Conservation (phyloP, 176 grass and related monocot species). For the Microstegium vimineum region DNA sequence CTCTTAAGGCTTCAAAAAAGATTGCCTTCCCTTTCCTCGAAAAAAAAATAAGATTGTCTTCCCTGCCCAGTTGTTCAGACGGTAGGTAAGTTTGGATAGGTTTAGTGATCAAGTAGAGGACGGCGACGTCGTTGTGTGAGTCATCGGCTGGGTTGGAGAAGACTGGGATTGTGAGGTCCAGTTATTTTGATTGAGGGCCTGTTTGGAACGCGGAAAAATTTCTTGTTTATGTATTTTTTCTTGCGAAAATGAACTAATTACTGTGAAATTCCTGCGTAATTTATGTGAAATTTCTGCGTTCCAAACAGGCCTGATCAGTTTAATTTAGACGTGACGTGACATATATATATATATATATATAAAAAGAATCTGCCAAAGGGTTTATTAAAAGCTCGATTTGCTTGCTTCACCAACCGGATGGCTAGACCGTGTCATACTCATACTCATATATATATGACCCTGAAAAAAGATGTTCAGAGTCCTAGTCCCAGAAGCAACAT, state of each 20-base stretch:
- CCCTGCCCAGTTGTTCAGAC: neutral
- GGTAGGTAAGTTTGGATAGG: conserved; percentile 11
- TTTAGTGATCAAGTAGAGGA: neutral
- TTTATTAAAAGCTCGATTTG: neutral
- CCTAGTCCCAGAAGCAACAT: conserved; percentile 24
- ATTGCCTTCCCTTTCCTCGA: too few species aligned
- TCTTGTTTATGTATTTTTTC: too few species aligned
- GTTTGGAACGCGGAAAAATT: too few species aligned
- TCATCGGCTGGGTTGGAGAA: neutral
- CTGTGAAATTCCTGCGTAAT: too few species aligned
- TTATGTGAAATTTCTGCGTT: too few species aligned
- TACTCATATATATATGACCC: too few species aligned
- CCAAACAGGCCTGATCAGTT: too few species aligned
- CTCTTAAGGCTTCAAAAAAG: neutral
- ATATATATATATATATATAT: too few species aligned
- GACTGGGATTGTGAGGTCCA: neutral
- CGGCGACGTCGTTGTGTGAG: neutral
- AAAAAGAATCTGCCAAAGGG: neutral
- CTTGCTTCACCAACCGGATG: conserved; percentile 19
- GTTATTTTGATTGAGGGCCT: neutral
- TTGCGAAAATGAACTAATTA: too few species aligned
- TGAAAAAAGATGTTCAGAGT: too few species aligned
- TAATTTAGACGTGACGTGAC: neutral
- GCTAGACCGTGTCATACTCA: neutral
- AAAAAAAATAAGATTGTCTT: too few species aligned